Percentiles rank a stretch among this genome's conserved stretches.
Evolutionary conservation across 2,329 filamentous ascomycete species (phyloP).

Genomic region (Nothopassalora personata): DNA sequence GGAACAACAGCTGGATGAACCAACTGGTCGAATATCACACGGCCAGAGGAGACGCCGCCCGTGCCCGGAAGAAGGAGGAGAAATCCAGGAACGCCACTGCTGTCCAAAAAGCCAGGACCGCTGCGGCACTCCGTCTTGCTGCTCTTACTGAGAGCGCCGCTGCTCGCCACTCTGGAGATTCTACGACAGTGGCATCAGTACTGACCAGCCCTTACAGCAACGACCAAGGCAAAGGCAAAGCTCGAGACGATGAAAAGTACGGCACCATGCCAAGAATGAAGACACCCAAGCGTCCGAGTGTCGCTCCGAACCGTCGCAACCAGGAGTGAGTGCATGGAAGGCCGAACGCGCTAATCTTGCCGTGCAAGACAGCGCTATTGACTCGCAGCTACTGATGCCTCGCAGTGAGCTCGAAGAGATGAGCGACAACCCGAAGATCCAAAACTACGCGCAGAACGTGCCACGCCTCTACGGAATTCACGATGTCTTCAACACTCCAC

Average conservation of each 20-base stretch:
- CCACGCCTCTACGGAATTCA: not conserved
- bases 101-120: not conserved
- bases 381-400: not conserved
- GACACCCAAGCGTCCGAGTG: not conserved
- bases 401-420: slow-evolving; percentile 1
- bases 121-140: not conserved
- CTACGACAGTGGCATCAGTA: not conserved
- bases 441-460: slow-evolving; percentile 8
- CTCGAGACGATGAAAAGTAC: not conserved
- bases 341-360: not conserved
- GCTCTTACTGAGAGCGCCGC: not conserved
- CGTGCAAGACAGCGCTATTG: not conserved
- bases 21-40: not conserved
- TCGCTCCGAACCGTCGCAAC: not conserved
- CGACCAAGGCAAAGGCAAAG: not conserved
- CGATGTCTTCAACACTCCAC: not conserved
- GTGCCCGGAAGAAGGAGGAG: not conserved
- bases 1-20: not conserved
- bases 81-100: not conserved
- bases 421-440: slow-evolving; percentile 15
- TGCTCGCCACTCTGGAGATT: not conserved
- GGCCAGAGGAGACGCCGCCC: not conserved
- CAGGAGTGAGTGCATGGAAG: not conserved
- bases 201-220: not conserved
- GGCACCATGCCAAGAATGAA: not conserved